These are phyloP conservation scores for Trichoderma semiorbis DNA, from an alignment of 2,329 filamentous ascomycete genomes.

Conservation along the genomic window DNA sequence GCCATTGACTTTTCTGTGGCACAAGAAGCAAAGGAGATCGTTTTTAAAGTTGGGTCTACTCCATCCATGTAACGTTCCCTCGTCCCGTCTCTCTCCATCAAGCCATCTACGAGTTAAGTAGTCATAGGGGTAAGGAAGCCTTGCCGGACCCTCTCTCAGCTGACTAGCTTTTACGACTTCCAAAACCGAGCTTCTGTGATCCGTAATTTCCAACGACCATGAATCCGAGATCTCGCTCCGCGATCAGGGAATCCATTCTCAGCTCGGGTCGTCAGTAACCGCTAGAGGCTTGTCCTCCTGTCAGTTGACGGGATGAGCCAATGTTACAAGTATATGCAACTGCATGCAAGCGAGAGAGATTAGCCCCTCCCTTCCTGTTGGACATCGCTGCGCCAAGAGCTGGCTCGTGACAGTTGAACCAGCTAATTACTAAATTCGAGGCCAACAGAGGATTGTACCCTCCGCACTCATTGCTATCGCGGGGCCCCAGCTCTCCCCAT, in stretches of 20 bases:
- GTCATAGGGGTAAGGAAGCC: neutral
- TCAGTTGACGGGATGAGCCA: neutral
- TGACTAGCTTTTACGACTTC: neutral
- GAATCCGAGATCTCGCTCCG: neutral
- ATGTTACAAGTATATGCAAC: neutral
- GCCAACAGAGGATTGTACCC: neutral
- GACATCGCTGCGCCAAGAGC: neutral
- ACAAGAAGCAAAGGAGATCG: neutral
- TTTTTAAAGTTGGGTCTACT: conserved; percentile 2
- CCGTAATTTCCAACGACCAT: neutral
- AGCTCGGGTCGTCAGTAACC: neutral
- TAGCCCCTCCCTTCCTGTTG: neutral
- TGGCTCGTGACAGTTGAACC: conserved; percentile 1
- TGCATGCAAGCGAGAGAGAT: neutral
- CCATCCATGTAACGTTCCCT: conserved; percentile 19
- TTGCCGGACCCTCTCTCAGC: neutral
- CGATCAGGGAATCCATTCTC: neutral
- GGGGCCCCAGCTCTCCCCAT: conserved; percentile 12
- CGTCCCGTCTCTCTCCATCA: neutral
- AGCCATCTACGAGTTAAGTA: neutral
- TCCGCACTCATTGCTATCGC: conserved; percentile 6
- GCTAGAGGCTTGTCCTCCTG: neutral
- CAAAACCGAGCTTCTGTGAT: neutral
- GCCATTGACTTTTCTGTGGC: neutral
- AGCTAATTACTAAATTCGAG: neutral